These are phyloP conservation scores for Rhodamnia rubescens DNA, from an alignment of 345 rosid genomes.

Conservation along the genomic window DNA sequence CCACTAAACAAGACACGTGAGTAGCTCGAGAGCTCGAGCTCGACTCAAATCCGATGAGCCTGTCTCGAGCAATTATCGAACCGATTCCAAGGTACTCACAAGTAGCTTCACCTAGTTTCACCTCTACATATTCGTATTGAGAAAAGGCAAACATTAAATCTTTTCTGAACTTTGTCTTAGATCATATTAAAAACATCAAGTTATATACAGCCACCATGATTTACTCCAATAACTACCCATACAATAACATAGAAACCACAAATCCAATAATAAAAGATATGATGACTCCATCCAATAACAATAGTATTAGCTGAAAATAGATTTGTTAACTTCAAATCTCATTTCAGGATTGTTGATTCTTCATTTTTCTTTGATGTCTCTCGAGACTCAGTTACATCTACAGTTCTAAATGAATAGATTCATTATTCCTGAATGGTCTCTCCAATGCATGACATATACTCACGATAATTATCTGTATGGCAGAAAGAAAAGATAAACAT, in stretches of 20 bases:
- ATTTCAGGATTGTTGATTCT: no score
- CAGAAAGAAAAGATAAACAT: neutral
- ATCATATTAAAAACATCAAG: neutral
- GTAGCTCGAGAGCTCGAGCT: neutral
- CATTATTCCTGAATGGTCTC: neutral
- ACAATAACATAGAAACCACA: neutral
- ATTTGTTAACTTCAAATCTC: neutral
- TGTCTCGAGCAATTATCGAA: neutral
- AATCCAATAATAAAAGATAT: no score
- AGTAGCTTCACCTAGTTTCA: neutral
- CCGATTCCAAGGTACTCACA: neutral
- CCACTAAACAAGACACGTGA: neutral
- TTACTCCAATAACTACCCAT: neutral
- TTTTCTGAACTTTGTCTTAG: neutral
- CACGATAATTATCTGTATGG: neutral
- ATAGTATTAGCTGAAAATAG: neutral
- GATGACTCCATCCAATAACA: neutral
- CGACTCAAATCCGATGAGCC: neutral
- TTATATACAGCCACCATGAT: neutral
- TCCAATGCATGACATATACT: neutral
- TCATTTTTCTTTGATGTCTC: neutral
- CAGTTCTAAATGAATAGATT: neutral
- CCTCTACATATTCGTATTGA: neutral
- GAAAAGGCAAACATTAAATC: neutral
- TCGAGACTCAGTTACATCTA: neutral